These are phyloP conservation scores for Stagonosporopsis cucurbitacearum DNA, from an alignment of 2,329 filamentous ascomycete species.

Conservation along the genomic window DNA sequence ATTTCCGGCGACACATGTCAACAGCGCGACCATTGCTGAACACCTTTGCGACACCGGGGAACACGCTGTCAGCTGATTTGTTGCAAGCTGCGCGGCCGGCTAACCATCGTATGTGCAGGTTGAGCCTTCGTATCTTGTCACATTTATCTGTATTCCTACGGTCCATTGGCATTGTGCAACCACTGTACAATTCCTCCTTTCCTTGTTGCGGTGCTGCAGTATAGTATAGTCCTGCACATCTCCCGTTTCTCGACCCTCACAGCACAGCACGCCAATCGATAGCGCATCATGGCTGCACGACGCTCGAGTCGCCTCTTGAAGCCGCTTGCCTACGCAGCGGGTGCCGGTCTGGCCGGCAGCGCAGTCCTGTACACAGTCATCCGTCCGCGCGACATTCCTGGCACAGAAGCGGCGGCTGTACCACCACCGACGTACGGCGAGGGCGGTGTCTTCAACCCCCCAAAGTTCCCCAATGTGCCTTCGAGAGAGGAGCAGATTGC, in stretches of 20 bases:
- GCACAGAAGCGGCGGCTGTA: conserved; percentile 70
- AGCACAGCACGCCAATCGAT: conserved; percentile 18
- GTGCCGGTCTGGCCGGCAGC: conserved; percentile 60
- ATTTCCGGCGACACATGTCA: conserved; percentile 6
- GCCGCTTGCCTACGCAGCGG: conserved; percentile 65
- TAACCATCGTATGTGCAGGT: conserved; percentile 10
- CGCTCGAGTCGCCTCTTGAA: conserved; percentile 58
- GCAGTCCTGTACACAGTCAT: conserved; percentile 68
- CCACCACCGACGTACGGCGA: conserved; percentile 73
- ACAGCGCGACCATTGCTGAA: neutral
- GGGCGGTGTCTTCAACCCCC: conserved; percentile 71
- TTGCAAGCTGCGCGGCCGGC: conserved; percentile 17
- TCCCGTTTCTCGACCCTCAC: neutral
- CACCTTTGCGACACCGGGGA: conserved; percentile 8
- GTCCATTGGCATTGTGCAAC: neutral
- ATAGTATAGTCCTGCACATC: neutral
- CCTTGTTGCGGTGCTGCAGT: neutral
- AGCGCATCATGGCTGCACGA: conserved; percentile 42
- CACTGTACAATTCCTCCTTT: neutral
- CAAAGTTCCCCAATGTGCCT: conserved; percentile 69
- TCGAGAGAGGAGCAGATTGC: conserved; percentile 69
- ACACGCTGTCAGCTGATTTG: conserved; percentile 9
- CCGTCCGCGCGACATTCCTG: conserved; percentile 74
- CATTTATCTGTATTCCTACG: conserved; percentile 6
- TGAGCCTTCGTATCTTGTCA: conserved; percentile 10